phyloP scores from a whole-genome alignment of 1,139 yeast genomes.

The Debaryomyces psychrophilus region DNA sequence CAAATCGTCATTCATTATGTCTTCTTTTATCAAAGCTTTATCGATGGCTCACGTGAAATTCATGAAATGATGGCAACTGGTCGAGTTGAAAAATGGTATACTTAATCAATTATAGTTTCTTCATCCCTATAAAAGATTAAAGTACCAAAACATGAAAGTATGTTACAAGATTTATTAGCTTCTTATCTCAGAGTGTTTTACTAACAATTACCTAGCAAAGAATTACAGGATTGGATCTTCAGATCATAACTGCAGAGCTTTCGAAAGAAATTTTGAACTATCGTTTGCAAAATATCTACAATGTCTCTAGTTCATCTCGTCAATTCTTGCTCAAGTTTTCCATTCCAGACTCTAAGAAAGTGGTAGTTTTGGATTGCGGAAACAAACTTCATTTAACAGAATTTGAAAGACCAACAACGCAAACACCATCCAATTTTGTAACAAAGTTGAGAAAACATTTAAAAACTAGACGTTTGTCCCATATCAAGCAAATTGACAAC shows the following conservation, averaged over 20 bases:
- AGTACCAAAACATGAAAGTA: constrained; percentile 13
- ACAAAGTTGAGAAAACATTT: constrained; percentile 84
- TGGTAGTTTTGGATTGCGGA: constrained; percentile 83
- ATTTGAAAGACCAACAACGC: constrained; percentile 78
- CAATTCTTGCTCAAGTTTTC: constrained; percentile 82
- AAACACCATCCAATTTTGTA: constrained; percentile 83
- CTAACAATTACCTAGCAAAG: constrained; percentile 59
- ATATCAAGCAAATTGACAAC: constrained; percentile 70
- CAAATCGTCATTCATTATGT: background rate
- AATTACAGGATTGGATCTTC: constrained; percentile 80
- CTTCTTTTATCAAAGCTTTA: background rate
- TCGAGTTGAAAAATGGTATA: background rate
- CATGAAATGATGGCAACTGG: constrained; percentile 8
- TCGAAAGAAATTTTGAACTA: constrained; percentile 57
- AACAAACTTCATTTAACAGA: constrained; percentile 78
- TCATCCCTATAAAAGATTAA: background rate
- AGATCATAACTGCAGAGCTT: constrained; percentile 70
- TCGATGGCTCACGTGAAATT: constrained; percentile 3
- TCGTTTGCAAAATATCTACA: constrained; percentile 84
- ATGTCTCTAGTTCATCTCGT: constrained; percentile 69
- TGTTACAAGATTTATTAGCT: constrained; percentile 1
- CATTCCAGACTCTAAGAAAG: constrained; percentile 78
- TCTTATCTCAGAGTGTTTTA: background rate
- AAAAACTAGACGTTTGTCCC: constrained; percentile 75
- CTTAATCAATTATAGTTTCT: background rate